These are phyloP conservation scores for Penicillium expansum DNA, from an alignment of 2,329 filamentous ascomycete genomes.

Conservation along the genomic window DNA sequence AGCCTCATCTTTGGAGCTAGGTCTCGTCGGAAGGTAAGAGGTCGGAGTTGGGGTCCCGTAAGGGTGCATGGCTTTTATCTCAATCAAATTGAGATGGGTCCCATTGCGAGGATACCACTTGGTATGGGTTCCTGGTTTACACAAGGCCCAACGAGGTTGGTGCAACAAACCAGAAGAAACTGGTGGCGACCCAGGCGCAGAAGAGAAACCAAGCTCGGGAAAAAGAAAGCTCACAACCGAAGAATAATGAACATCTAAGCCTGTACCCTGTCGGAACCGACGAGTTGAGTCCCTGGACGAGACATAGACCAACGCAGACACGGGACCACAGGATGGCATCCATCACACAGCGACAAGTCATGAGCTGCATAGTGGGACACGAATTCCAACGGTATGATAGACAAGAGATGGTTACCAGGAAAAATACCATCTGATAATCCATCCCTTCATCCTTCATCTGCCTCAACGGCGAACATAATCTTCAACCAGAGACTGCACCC, in stretches of 20 bases:
- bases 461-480: conserved; percentile 54
- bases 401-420: neutral
- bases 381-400: neutral
- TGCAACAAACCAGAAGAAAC: neutral
- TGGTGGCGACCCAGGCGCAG: neutral
- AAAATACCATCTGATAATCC: neutral
- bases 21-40: neutral
- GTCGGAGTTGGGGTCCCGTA: neutral
- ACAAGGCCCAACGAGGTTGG: neutral
- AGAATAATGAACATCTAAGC: neutral
- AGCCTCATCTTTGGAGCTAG: neutral
- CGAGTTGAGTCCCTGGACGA: neutral
- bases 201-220: neutral
- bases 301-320: neutral
- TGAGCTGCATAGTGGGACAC: neutral
- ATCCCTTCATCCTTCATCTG: conserved; percentile 24
- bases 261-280: neutral
- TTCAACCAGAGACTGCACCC: conserved; percentile 64
- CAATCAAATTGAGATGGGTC: neutral
- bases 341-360: neutral
- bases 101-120: neutral
- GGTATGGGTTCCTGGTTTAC: neutral
- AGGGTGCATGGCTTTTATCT: neutral
- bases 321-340: neutral
- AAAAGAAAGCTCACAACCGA: neutral